Base-by-base conservation (phyloP, 2,329 filamentous ascomycete species). In the Fusarium nurragi region DNA sequence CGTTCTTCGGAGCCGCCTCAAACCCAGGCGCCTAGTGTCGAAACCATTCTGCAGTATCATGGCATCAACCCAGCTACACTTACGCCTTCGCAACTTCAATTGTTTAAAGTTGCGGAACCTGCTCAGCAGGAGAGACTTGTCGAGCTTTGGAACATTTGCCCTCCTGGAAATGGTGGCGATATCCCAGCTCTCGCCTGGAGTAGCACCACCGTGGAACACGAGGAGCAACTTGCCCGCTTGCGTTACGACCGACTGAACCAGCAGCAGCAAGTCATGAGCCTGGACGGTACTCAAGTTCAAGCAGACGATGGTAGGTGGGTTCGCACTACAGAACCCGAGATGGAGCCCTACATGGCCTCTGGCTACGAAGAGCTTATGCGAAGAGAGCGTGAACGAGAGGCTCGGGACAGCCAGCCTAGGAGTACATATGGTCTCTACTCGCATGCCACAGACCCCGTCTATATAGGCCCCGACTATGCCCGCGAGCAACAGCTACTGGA, bases 61-160 rank as follows among this genome's bases (percentile, higher is more conserved):
- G 88, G 88, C 66, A 87, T 97, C 68, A 86, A 96, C 74, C 85
- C 90, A 4, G 75, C 81, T 10, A 81, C 86, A 21, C 84, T 97
- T 40, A 91, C 91, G 13, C 84, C 88, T 6, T 89, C 89, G 5
- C 93, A 97, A 75, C 78, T 94, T 48, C 85, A 90, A 59, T 86
- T 97, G 37, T 96, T 97, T 81, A 86, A 86, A 67, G 87, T 89
- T 62, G 92, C 92, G 49, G 88, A 91, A 55, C 80, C 85, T 22
- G 83, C 89, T 39, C 92, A 97, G 76, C 87, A 90, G 71, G 79
- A 88, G 55, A 87, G 92, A 21, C 83, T 97, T 16, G 82, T 97
- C 36, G 90, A 97, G 75, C 86, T 97, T 16, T 97, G 93, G 93
- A 88, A 87, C 58, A 92, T 94, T 67, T 92, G 88, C 56, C 91